A percentile compares a stretch with the other conserved stretches of the same genome.
Conservation (phyloP, 805 yeast species). For the Wickerhamiella azymoides region DNA sequence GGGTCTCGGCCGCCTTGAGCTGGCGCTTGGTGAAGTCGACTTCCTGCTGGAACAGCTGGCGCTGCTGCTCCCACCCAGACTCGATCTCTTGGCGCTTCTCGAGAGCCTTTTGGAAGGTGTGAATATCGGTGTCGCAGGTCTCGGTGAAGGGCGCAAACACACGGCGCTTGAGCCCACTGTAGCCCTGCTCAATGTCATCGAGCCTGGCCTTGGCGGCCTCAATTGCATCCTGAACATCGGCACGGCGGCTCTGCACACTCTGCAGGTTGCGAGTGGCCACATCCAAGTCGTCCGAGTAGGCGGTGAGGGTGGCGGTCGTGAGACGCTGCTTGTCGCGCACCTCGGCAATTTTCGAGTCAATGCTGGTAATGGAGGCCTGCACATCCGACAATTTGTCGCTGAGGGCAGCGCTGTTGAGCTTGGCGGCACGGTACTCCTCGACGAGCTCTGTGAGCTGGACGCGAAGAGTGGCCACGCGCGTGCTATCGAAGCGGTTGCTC, state of each 20-base stretch:
- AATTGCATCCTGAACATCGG: not conserved
- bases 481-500: slow-evolving; percentile 11
- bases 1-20: slow-evolving; percentile 8
- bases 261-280: not conserved
- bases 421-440: slow-evolving; percentile 18
- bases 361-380: not conserved
- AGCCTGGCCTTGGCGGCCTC: slow-evolving; percentile 5
- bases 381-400: not conserved
- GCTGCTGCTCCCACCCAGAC: slow-evolving; percentile 18
- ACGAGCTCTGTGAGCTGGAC: slow-evolving; percentile 11
- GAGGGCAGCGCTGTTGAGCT: not conserved
- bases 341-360: not conserved
- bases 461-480: slow-evolving; percentile 13
- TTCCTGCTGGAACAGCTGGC: slow-evolving; percentile 24
- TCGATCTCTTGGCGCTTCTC: not conserved
- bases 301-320: not conserved
- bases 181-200: slow-evolving; percentile 5
- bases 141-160: slow-evolving; percentile 11
- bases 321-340: not conserved
- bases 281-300: not conserved
- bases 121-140: slow-evolving; percentile 11
- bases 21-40: slow-evolving; percentile 23
- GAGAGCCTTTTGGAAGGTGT: slow-evolving; percentile 12
- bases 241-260: not conserved
- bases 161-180: not conserved